A percentile compares a stretch with the other conserved stretches of the same genome.
These are phyloP conservation scores for Teunomyces kruisii DNA, from an alignment of 805 yeast species.

Conservation along the genomic window DNA sequence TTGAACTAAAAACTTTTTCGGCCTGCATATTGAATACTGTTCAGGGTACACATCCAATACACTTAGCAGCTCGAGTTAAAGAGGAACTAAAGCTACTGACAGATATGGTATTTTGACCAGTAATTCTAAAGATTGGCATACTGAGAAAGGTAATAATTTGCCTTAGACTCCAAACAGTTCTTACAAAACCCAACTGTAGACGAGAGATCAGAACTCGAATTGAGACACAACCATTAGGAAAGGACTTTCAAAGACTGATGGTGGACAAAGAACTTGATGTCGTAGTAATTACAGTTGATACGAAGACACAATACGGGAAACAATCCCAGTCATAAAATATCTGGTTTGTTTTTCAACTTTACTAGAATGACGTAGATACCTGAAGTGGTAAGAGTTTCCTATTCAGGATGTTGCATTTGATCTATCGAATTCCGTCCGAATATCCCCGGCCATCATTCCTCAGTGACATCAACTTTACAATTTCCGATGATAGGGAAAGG, in stretches of 20 bases:
- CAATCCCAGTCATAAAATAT: too few relatives aligned
- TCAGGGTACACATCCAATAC: not conserved
- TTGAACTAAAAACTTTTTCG: slow-evolving; percentile 3
- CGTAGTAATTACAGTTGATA: too few relatives aligned
- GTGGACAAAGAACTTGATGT: not conserved
- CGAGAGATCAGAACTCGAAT: too few relatives aligned
- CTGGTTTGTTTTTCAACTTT: too few relatives aligned
- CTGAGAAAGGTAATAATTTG: too few relatives aligned
- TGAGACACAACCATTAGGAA: too few relatives aligned
- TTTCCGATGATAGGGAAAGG: slow-evolving; percentile 2
- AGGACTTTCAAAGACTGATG: too few relatives aligned
- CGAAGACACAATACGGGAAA: too few relatives aligned
- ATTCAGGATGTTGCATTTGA: not conserved
- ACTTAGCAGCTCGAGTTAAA: too few relatives aligned
- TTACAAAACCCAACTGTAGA: too few relatives aligned
- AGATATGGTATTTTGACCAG: not conserved
- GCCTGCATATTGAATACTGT: slow-evolving; percentile 1
- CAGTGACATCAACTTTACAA: not conserved
- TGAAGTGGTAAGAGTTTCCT: not conserved
- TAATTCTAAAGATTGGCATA: not conserved
- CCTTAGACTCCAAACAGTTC: too few relatives aligned
- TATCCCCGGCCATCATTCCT: not conserved
- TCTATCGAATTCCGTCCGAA: not conserved
- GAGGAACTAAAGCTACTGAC: not conserved
- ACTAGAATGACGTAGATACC: not conserved